Conservation (phyloP, 2,329 filamentous ascomycete species). For the Neonectria sp. region DNA sequence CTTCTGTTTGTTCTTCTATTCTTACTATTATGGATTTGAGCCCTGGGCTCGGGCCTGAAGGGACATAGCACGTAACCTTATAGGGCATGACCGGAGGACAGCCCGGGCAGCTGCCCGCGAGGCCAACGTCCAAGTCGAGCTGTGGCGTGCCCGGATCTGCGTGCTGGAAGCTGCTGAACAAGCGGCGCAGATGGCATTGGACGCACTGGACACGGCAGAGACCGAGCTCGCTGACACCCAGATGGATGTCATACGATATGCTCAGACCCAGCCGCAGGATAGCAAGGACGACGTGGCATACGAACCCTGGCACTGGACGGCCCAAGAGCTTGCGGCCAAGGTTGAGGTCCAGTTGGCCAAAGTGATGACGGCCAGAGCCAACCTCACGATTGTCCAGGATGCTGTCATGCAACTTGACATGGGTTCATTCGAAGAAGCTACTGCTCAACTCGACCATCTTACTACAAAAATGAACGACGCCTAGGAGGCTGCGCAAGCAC, state of each 20-base stretch:
- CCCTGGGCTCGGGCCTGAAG: too few relatives aligned
- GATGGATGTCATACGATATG: not conserved
- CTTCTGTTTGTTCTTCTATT: too few relatives aligned
- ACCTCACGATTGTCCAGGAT: not conserved
- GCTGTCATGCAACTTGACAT: not conserved
- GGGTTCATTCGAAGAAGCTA: not conserved
- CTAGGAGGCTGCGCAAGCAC: not conserved
- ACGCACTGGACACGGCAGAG: not conserved
- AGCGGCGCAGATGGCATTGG: not conserved
- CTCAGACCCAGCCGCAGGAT: not conserved
- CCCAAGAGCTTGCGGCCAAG: not conserved
- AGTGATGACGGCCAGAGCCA: not conserved
- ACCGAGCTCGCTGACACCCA: not conserved
- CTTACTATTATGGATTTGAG: too few relatives aligned
- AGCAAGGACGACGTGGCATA: not conserved
- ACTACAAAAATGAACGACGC: not conserved
- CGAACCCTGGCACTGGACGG: slow-evolving; percentile 4
- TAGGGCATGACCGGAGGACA: too few relatives aligned
- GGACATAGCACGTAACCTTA: too few relatives aligned
- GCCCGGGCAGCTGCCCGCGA: not conserved
- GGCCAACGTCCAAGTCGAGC: not conserved
- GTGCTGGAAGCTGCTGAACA: not conserved
- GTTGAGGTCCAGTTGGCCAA: not conserved
- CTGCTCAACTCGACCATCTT: not conserved
- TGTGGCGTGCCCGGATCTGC: not conserved